A percentile compares a stretch with the other conserved stretches of the same genome.
Evolutionary conservation across 768 basidiomycete genomes (phyloP).

Genomic region (Panellus pusillus): DNA sequence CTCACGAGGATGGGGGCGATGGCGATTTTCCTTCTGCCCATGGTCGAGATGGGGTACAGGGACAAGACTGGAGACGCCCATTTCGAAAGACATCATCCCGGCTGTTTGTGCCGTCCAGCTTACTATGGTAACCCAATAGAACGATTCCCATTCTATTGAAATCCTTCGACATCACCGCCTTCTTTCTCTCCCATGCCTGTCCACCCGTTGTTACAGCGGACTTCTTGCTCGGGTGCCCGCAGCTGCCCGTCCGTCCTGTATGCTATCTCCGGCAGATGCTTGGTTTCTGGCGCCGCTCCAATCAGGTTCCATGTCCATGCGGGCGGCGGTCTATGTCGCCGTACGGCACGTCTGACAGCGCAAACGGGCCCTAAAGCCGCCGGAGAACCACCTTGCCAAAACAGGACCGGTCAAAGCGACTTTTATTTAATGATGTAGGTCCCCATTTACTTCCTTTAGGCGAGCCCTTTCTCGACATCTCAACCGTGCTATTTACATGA

Average conservation of each 20-base stretch:
- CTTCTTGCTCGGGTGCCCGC: slow-evolving; percentile 1
- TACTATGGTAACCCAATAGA: slow-evolving; percentile 17
- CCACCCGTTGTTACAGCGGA: too few species aligned
- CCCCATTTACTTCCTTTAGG: not conserved
- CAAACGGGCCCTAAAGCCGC: not conserved
- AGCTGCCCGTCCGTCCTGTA: not conserved
- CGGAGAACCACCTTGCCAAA: not conserved
- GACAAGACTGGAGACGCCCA: slow-evolving; percentile 17
- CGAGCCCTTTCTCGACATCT: slow-evolving; percentile 9
- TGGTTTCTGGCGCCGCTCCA: too few species aligned
- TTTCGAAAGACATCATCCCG: slow-evolving; percentile 23
- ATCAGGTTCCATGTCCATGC: not conserved
- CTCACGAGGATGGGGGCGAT: slow-evolving; percentile 73
- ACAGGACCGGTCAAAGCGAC: slow-evolving; percentile 15
- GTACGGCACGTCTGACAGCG: not conserved
- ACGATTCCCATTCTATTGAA: slow-evolving; percentile 5
- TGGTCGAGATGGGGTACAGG: slow-evolving; percentile 26
- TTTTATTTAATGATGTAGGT: not conserved
- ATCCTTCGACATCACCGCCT: slow-evolving; percentile 1
- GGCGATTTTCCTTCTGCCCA: slow-evolving; percentile 76
- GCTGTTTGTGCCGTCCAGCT: slow-evolving; percentile 7
- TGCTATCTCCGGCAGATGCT: slow-evolving; percentile 18
- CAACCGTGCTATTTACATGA: slow-evolving; percentile 1
- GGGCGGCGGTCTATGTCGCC: not conserved
- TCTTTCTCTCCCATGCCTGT: slow-evolving; percentile 16